phyloP scores from a whole-genome alignment of 306 rosid species.

The Cicer yamashitae region DNA sequence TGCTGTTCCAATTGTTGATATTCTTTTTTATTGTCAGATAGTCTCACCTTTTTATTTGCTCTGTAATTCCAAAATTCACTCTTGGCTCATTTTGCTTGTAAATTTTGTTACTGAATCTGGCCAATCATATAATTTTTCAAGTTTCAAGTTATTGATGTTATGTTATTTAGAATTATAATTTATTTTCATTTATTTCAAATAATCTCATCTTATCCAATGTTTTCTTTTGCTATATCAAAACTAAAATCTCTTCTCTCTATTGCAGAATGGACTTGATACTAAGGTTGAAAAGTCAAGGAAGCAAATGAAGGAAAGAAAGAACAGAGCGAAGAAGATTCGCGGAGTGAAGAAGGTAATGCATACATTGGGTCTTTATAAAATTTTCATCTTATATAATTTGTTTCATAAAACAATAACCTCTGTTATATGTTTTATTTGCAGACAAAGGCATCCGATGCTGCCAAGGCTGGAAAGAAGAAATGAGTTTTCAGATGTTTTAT shows the following conservation, averaged over 20 bases:
- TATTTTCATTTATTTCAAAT: neutral
- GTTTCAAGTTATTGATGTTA: neutral
- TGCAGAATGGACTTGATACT: conserved; percentile 83
- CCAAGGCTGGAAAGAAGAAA: conserved; percentile 85
- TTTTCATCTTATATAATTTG: neutral
- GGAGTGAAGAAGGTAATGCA: conserved; percentile 82
- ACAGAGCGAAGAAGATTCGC: conserved; percentile 83
- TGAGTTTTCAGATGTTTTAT: conserved; percentile 43
- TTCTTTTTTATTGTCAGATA: neutral
- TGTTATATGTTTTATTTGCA: conserved; percentile 42
- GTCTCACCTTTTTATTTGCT: neutral
- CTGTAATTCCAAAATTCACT: neutral
- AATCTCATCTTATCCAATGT: neutral
- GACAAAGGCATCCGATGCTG: conserved; percentile 92
- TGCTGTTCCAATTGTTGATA: neutral
- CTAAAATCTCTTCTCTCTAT: neutral
- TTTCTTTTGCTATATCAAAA: neutral
- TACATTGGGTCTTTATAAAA: neutral
- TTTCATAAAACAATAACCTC: conserved; percentile 22
- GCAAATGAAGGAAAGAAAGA: conserved; percentile 93
- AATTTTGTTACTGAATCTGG: neutral
- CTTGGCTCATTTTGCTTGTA: neutral
- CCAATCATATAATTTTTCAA: neutral
- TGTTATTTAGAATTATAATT: neutral
- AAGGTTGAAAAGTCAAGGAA: conserved; percentile 86